Base-by-base conservation (phyloP, 495 filamentous ascomycete species). In the Astrothelium subdiscretum region DNA sequence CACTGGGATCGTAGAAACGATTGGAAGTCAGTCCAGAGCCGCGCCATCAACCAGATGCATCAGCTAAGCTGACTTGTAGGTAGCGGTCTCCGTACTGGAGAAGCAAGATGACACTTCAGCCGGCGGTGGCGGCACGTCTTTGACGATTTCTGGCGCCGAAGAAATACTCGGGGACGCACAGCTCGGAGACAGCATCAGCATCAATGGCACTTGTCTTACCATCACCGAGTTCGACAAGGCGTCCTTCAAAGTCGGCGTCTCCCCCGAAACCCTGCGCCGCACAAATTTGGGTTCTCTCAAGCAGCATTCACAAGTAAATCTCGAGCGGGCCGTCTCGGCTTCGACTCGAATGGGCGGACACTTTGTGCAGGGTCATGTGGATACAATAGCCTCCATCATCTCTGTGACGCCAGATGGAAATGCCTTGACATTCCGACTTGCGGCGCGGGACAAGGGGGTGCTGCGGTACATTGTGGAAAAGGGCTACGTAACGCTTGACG, bases 181-280 rank as follows among this genome's bases (percentile, higher is more conserved):
- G 69, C 79, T 95, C 32, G 94, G 95, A 64, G 94, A 98, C 78
- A 92, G 88, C 72, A 96, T 97, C 69, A 83, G 85, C 71, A 81
- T 97, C 70, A 97, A 96, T 79, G 92, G 92, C 79, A 87, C 87
- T 62, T 90, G 94, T 77, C 84, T 99, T n/a, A 99, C 94, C 42
- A 86, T 96, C 32, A 95, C 90, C 22, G 78, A 81, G 65, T 90
- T 95, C 77, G 77, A 79, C 66, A 77, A 77, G 42, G 59, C 71
- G 29, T 77, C 77, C 62, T 99, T 99, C 86, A 95, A 87, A 64
- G 91, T 97, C 66, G 92, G 94, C 73, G 85, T 96, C 66, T 90
- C 94, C 2, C 94, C 95, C 67, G 94, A 99, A 75, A 97, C 95
- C 10, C 87, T 99, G 29, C 92, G 94, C 20, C 86, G 94, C 43